Percentiles rank a stretch among this genome's conserved stretches.
phyloP scores from a whole-genome alignment of 2,329 filamentous ascomycete species.

The Fusarium sp. region DNA sequence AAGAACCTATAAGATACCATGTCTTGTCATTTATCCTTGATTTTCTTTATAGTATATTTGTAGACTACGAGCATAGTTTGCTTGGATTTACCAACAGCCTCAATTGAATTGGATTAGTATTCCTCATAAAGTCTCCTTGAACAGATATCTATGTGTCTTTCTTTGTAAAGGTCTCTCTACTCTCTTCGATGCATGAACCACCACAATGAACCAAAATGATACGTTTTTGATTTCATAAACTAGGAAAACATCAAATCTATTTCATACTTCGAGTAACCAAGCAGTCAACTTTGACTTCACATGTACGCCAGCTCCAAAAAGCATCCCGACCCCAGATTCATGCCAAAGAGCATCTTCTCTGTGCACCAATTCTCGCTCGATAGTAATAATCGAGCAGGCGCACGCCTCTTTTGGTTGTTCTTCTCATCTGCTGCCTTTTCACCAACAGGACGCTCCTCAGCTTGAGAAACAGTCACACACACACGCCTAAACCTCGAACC shows the following conservation, averaged over 20 bases:
- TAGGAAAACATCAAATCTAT: slow-evolving; percentile 43
- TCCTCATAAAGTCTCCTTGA: background rate
- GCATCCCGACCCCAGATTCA: slow-evolving; percentile 38
- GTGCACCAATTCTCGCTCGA: slow-evolving; percentile 18
- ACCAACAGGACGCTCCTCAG: slow-evolving; percentile 4
- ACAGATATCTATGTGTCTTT: too few relatives aligned
- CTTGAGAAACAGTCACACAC: slow-evolving; percentile 18
- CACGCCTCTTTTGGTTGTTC: slow-evolving; percentile 15
- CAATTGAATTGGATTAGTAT: background rate
- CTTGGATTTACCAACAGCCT: slow-evolving; percentile 10
- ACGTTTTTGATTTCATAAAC: slow-evolving; percentile 18
- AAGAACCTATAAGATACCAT: slow-evolving; percentile 10
- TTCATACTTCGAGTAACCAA: slow-evolving; percentile 47
- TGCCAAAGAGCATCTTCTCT: slow-evolving; percentile 23
- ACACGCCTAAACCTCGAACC: background rate
- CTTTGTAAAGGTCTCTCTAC: background rate
- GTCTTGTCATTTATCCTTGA: slow-evolving; percentile 9
- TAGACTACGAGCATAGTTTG: slow-evolving; percentile 38
- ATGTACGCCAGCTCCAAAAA: slow-evolving; percentile 45
- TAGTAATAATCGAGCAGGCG: slow-evolving; percentile 10
- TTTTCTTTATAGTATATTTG: slow-evolving; percentile 26
- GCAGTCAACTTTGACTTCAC: slow-evolving; percentile 44
- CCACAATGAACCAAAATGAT: background rate
- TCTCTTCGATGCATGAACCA: background rate
- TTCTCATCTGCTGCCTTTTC: slow-evolving; percentile 21